A percentile compares a stretch with the other conserved stretches of the same genome.
Evolutionary conservation across 495 filamentous ascomycete species (phyloP).

Genomic region (Parmelia sp.): DNA sequence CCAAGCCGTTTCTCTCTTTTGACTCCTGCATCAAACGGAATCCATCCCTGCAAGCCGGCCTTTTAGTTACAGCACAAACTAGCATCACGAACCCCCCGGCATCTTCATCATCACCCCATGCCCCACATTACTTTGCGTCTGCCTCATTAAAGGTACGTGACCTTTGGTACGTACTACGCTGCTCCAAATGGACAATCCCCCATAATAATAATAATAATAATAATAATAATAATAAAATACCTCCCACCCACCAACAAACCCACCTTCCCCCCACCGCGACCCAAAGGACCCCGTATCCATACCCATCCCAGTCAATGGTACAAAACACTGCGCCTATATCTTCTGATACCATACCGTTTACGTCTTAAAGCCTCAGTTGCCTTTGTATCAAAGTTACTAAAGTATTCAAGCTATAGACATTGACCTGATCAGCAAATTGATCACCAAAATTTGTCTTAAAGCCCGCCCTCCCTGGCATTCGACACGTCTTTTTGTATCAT

Average conservation of each 20-base stretch:
- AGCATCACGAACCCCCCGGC: neutral
- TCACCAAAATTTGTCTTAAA: conserved; percentile 23
- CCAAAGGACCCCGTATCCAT: neutral
- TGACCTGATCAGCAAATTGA: conserved; percentile 21
- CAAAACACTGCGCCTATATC: conserved; percentile 26
- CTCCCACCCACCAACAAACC: no score
- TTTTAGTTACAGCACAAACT: neutral
- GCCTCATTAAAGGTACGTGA: neutral
- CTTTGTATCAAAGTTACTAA: conserved; percentile 25
- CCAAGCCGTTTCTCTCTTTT: neutral
- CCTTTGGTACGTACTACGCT: neutral
- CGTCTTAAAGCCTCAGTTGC: conserved; percentile 22
- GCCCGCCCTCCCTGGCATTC: conserved; percentile 19
- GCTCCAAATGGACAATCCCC: neutral
- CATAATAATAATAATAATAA: neutral
- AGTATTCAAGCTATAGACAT: conserved; percentile 20
- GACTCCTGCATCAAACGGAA: conserved; percentile 7
- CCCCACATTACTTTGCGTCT: neutral
- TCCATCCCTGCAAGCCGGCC: conserved; percentile 5
- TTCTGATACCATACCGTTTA: conserved; percentile 19
- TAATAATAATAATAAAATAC: conserved; percentile 11
- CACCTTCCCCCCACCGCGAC: conserved; percentile 5
- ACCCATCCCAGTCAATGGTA: conserved; percentile 10
- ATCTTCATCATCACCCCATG: neutral
- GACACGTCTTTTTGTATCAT: neutral